phyloP scores from a whole-genome alignment of 495 filamentous ascomycete species.

The Hypoxylon trugodes region DNA sequence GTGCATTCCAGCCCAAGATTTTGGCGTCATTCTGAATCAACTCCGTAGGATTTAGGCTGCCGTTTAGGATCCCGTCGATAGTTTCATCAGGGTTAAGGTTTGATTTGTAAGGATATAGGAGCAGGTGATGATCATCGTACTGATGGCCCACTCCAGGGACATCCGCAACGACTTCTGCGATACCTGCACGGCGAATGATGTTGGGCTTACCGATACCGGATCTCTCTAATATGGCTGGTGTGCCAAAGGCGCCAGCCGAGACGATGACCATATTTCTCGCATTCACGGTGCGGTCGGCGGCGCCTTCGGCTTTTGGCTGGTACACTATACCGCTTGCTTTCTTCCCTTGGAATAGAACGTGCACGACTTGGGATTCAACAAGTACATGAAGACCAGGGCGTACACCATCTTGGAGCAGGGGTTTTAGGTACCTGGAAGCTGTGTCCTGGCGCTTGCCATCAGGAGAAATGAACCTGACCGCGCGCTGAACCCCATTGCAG shows the following conservation, averaged over 20 bases:
- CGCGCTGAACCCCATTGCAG: constrained; percentile 28
- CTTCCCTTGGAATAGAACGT: constrained; percentile 56
- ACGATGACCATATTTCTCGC: constrained; percentile 62
- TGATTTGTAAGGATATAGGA: constrained; percentile 45
- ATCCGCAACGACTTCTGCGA: constrained; percentile 18
- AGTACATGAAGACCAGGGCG: constrained; percentile 60
- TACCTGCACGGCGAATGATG: constrained; percentile 34
- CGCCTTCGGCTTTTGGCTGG: constrained; percentile 39
- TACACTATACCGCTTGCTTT: constrained; percentile 59
- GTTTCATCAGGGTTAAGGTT: constrained; percentile 25
- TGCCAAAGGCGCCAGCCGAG: constrained; percentile 56
- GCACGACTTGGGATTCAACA: constrained; percentile 56
- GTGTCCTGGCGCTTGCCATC: constrained; percentile 49
- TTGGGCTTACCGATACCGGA: constrained; percentile 59
- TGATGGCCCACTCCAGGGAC: constrained; percentile 51
- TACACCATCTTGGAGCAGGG: constrained; percentile 48
- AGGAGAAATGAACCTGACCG: constrained; percentile 30
- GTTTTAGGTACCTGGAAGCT: constrained; percentile 52
- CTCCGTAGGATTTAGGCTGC: constrained; percentile 35
- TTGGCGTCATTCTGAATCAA: constrained; percentile 35
- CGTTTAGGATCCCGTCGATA: constrained; percentile 34
- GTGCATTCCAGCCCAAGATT: constrained; percentile 45
- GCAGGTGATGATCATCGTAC: constrained; percentile 56
- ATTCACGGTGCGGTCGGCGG: constrained; percentile 37
- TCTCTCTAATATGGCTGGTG: constrained; percentile 61